Percentiles rank a stretch among this genome's conserved stretches.
phyloP scores from a whole-genome alignment of 2,329 filamentous ascomycete species.

The Botrytis tulipae region DNA sequence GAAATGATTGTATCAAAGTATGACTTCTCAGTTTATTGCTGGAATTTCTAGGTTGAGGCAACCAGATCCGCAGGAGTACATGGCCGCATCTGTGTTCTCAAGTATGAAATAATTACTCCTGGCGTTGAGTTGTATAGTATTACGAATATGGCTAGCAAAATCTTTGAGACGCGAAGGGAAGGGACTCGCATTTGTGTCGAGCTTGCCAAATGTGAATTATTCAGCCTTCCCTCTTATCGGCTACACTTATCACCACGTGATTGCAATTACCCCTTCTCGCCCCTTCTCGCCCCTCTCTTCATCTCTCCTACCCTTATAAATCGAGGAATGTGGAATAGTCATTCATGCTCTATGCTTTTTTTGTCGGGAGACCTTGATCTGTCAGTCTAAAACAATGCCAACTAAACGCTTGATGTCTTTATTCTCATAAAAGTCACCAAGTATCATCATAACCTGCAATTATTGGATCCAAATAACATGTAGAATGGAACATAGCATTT shows the following conservation, averaged over 20 bases:
- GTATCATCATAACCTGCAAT: neutral
- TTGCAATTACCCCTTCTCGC: fast-evolving
- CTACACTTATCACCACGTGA: conserved; percentile 1
- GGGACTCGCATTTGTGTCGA: neutral
- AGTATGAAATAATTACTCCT: neutral
- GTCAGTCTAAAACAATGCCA: neutral
- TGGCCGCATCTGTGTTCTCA: neutral
- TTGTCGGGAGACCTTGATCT: neutral
- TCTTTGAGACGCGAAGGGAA: neutral
- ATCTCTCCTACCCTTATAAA: neutral
- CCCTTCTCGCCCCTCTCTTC: neutral
- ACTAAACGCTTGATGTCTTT: neutral
- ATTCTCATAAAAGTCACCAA: neutral
- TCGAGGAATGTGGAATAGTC: neutral
- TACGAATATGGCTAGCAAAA: neutral
- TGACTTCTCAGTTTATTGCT: neutral
- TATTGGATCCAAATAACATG: neutral
- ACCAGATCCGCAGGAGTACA: conserved; percentile 12
- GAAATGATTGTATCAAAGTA: neutral
- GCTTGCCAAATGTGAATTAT: conserved; percentile 8
- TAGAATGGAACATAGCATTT: neutral
- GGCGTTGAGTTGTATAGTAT: neutral
- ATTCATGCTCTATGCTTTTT: neutral
- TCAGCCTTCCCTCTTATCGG: conserved; percentile 12
- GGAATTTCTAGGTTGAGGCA: neutral